Conservation (phyloP, 768 basidiomycete species). For the Coprinopsis cinerea region DNA sequence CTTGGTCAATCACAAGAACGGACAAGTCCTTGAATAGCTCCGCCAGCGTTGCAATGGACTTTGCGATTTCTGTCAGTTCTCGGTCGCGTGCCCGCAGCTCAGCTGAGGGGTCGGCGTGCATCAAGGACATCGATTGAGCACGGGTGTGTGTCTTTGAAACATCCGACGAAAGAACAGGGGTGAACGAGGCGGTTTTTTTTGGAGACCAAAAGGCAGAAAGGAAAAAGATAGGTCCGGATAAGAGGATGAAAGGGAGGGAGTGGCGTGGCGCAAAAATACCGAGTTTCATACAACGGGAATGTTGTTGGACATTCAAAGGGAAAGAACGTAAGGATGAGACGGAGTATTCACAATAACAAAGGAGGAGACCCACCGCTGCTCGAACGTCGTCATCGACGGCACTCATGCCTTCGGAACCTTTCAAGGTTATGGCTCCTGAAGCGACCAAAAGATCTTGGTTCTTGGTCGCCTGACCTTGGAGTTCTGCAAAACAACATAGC, state of each 20-base stretch:
- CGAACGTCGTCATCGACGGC: constrained; percentile 89
- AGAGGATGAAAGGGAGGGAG: constrained; percentile 4
- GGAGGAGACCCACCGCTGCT: constrained; percentile 60
- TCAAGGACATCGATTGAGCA: constrained; percentile 31
- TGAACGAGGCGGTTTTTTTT: constrained; percentile 11
- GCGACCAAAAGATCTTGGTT: constrained; percentile 92
- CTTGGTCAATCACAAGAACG: constrained; percentile 93
- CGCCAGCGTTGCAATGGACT: constrained; percentile 84
- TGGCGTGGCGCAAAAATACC: constrained; percentile 7
- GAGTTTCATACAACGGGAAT: constrained; percentile 1
- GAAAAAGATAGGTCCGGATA: constrained; percentile 7
- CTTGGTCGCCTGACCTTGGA: constrained; percentile 97
- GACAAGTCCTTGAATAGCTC: constrained; percentile 96
- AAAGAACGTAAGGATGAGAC: constrained; percentile 13
- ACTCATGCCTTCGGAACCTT: constrained; percentile 74
- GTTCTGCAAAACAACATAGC: constrained; percentile 42
- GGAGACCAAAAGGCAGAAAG: constrained; percentile 8
- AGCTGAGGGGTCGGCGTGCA: constrained; percentile 34
- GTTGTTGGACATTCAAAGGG: constrained; percentile 6
- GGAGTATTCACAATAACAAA: constrained; percentile 12
- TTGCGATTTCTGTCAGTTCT: constrained; percentile 86
- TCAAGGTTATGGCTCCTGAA: constrained; percentile 77
- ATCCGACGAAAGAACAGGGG: constrained; percentile 2
- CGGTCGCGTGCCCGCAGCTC: constrained; percentile 44
- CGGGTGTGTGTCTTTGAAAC: constrained; percentile 27